Conservation (phyloP, 768 basidiomycete species). For the Mycena rosella region DNA sequence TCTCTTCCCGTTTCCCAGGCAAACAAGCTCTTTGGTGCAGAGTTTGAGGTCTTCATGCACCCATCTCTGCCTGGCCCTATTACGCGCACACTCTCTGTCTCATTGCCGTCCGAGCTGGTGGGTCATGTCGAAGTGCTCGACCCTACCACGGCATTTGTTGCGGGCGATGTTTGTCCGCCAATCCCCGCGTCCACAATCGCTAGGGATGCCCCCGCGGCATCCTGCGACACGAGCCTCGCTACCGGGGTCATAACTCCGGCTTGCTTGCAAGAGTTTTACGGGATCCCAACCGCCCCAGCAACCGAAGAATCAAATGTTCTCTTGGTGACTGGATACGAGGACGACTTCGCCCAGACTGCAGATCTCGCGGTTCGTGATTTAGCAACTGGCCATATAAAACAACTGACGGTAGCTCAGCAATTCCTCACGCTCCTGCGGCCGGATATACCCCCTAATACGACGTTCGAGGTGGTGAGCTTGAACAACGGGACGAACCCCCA, state of each 20-base stretch:
- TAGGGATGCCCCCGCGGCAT: too few relatives aligned
- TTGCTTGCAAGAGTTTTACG: too few relatives aligned
- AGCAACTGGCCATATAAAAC: too few relatives aligned
- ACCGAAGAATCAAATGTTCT: constrained; percentile 13
- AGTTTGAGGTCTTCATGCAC: constrained; percentile 17
- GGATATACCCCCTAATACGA: constrained; percentile 7
- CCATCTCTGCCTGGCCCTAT: background rate
- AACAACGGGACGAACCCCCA: too few relatives aligned
- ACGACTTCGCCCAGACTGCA: constrained; percentile 9
- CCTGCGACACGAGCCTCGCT: too few relatives aligned
- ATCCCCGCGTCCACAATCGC: too few relatives aligned
- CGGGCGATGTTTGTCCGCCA: background rate
- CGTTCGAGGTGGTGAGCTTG: too few relatives aligned
- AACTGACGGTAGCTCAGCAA: too few relatives aligned
- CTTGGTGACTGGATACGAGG: constrained; percentile 18
- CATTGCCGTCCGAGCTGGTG: constrained; percentile 17
- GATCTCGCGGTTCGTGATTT: constrained; percentile 19
- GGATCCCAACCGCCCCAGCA: background rate
- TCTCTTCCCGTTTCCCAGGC: constrained; percentile 23
- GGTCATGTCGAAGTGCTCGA: constrained; percentile 15
- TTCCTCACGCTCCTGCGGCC: background rate
- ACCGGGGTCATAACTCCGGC: too few relatives aligned
- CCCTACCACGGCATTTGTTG: constrained; percentile 7
- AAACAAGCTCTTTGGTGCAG: constrained; percentile 17
- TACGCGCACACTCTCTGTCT: constrained; percentile 15